A percentile compares a stretch with the other conserved stretches of the same genome.
Evolutionary conservation across 129 eudicot species (phyloP).

Genomic region (Chrysanthemum lavandulifolium): DNA sequence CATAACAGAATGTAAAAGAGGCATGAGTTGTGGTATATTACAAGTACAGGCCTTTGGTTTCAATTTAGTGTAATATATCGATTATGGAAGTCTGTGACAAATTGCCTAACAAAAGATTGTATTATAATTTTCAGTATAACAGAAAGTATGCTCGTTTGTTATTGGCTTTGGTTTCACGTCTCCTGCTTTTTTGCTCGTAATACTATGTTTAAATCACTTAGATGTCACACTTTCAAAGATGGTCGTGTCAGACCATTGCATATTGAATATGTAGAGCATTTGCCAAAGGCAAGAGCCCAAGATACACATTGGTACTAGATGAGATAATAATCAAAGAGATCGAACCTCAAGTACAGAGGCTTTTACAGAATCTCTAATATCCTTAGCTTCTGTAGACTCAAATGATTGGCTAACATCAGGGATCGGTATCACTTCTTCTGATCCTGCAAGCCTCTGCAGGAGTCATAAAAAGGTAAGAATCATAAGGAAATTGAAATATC

Average conservation of each 20-base stretch:
- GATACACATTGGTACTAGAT: not conserved
- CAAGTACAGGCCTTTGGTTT: not conserved
- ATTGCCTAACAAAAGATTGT: not conserved
- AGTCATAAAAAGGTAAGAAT: conserved; percentile 15
- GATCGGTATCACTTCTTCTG: conserved; percentile 75
- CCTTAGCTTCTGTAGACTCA: conserved; percentile 45
- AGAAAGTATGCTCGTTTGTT: not conserved
- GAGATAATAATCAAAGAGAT: conserved; percentile 8
- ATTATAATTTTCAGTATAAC: not conserved
- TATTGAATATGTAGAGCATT: not conserved
- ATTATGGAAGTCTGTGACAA: not conserved
- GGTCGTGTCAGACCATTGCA: not conserved
- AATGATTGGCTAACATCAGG: conserved; percentile 51
- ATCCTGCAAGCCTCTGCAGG: conserved; percentile 82
- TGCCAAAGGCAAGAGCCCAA: not conserved
- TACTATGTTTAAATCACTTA: not conserved
- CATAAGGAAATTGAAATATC: conserved; percentile 15
- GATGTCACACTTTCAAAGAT: not conserved
- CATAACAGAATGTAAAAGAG: conserved; percentile 19
- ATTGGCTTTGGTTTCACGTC: not conserved
- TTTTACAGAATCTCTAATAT: conserved; percentile 54
- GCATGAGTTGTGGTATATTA: conserved; percentile 9
- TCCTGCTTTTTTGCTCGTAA: too few species aligned
- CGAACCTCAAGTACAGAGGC: conserved; percentile 66
- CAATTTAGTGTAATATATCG: not conserved